Conservation (phyloP, 2,329 filamentous ascomycete genomes). For the Microdochium bolleyi region DNA sequence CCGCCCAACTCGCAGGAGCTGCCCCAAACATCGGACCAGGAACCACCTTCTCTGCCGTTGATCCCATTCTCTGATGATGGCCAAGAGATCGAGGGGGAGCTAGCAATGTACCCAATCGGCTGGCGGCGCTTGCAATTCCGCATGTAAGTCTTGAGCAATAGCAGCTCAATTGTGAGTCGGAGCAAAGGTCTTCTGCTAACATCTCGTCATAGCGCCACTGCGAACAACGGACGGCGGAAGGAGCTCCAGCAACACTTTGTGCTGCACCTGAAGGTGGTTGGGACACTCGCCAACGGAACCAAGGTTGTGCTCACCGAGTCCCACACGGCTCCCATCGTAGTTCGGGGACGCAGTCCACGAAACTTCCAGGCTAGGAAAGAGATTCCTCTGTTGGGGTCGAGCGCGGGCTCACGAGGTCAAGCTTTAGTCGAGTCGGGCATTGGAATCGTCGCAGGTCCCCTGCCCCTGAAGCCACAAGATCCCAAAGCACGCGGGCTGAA, state of each 20-base stretch:
- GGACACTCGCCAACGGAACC: slow-evolving; percentile 73
- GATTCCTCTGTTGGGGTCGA: slow-evolving; percentile 73
- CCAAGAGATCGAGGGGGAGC: slow-evolving; percentile 62
- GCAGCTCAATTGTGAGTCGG: neutral
- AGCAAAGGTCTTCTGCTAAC: slow-evolving; percentile 9
- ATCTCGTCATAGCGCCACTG: slow-evolving; percentile 60
- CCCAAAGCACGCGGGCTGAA: slow-evolving; percentile 42
- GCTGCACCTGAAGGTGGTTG: slow-evolving; percentile 77
- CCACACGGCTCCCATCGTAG: slow-evolving; percentile 84
- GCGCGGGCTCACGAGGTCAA: slow-evolving; percentile 71
- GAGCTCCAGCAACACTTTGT: slow-evolving; percentile 96
- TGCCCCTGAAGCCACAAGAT: slow-evolving; percentile 47
- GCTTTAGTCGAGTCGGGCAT: slow-evolving; percentile 57
- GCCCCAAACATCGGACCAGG: slow-evolving; percentile 63
- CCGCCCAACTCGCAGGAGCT: slow-evolving; percentile 68
- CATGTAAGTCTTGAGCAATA: slow-evolving; percentile 41
- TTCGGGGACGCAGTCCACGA: slow-evolving; percentile 82
- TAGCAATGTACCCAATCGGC: slow-evolving; percentile 83
- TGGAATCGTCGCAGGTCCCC: slow-evolving; percentile 50
- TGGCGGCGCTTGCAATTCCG: slow-evolving; percentile 93
- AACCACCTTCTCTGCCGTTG: slow-evolving; percentile 75
- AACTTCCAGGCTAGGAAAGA: slow-evolving; percentile 96
- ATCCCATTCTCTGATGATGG: slow-evolving; percentile 58
- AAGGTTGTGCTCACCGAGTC: slow-evolving; percentile 79
- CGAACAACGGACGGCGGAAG: slow-evolving; percentile 90